Conservation (phyloP, 345 rosid species). For the Populus alba region DNA sequence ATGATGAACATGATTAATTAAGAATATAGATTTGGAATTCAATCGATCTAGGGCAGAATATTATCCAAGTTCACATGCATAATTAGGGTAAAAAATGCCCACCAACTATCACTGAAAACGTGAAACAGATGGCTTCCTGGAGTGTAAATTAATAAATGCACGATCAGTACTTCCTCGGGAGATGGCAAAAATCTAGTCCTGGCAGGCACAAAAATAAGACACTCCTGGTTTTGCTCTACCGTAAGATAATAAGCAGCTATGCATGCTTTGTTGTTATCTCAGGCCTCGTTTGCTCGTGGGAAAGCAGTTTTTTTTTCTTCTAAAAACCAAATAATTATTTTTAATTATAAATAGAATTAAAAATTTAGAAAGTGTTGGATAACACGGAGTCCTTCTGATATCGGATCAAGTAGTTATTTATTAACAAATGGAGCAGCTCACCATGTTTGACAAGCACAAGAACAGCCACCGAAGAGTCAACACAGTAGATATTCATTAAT, state of each 20-base stretch:
- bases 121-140: too few relatives aligned
- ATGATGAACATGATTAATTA: neutral
- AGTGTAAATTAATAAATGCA: neutral
- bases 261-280: too few relatives aligned
- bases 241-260: too few relatives aligned
- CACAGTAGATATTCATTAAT: slow-evolving; percentile 17
- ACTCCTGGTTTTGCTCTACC: neutral
- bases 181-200: neutral
- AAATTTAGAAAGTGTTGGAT: neutral
- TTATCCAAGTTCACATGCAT: slow-evolving; percentile 1
- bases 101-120: too few relatives aligned
- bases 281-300: too few relatives aligned
- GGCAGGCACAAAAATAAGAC: neutral
- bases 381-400: neutral
- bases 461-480: slow-evolving; percentile 26
- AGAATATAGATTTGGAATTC: neutral
- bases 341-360: too few relatives aligned
- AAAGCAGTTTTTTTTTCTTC: too few relatives aligned
- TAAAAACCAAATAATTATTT: too few relatives aligned
- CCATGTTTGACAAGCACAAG: slow-evolving; percentile 42
- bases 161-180: neutral
- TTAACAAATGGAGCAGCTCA: neutral
- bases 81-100: neutral
- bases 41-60: neutral
- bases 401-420: neutral